A percentile compares a stretch with the other conserved stretches of the same genome.
phyloP scores from a whole-genome alignment of 1,284 basidiomycete species.

The Naganishia sp. region DNA sequence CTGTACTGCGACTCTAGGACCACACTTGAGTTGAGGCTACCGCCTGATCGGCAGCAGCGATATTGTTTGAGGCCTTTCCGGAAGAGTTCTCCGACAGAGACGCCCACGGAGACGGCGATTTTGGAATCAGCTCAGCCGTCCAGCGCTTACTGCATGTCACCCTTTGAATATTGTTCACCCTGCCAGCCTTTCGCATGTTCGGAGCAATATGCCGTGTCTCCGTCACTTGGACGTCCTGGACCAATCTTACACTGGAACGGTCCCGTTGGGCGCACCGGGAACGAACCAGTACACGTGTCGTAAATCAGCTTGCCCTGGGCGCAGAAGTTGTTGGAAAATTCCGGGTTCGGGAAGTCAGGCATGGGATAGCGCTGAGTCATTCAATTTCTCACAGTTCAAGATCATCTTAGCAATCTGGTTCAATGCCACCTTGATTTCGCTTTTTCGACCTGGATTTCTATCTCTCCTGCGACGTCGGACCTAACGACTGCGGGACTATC shows the following conservation, averaged over 20 bases:
- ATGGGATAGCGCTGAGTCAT: no score
- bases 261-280: neutral
- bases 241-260: neutral
- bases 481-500: neutral
- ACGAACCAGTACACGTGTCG: constrained; percentile 5
- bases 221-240: constrained; percentile 16
- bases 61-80: neutral
- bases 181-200: constrained; percentile 6
- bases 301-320: neutral
- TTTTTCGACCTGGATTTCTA: constrained; percentile 3
- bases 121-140: neutral
- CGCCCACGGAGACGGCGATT: neutral
- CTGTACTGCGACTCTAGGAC: constrained; percentile 20
- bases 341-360: neutral
- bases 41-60: neutral
- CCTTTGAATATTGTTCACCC: neutral
- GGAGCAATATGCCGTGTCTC: neutral
- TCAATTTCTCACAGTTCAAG: no score
- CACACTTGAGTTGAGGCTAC: constrained; percentile 7
- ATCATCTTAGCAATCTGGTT: neutral
- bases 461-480: neutral
- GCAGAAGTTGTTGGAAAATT: neutral
- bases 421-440: neutral
- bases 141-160: neutral
- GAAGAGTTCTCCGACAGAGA: neutral